Base-by-base conservation (phyloP, 2,329 filamentous ascomycete genomes). In the Penicillium sp. region DNA sequence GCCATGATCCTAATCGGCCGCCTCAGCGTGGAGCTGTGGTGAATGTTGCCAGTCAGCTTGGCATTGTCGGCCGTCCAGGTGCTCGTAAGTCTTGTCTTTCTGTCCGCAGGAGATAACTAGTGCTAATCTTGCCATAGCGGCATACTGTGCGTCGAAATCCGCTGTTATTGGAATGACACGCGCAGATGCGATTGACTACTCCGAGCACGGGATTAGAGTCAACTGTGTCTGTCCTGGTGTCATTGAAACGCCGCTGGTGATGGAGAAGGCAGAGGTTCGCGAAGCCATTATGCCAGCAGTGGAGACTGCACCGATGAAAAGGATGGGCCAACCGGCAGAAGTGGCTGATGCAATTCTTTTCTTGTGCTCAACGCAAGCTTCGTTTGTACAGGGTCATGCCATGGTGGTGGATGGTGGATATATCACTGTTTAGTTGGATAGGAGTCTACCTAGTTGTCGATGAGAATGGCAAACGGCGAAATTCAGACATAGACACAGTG, bases 161-260 rank as follows among this genome's bases (percentile, higher is more conserved):
- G 80, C 80, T 0, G 74, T 83, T 2, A 77, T 83, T 41, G 78
- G 76, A 18, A 75, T 83, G 75, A 83, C 80, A 0, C 69, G 75
- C 5, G 70, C 77, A 0, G 80, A 81, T 54, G 79, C 78, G 1
- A 80, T 81, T 16, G 77, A 83, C 54, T 81, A 82, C 57, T 77
- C 79, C 0, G 52, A 55, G 22, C 55, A 69, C 27, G 59, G 58
- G 0, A 65, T 72, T 28, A 53, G 69, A 25, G 61, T 68, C 7
- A 69, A 68, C 27, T 67, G 64, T 40, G 62, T 66, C 13, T 69
- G 68, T 38, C 68, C 76, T 0, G 75, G 74, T 1, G 63, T 75
- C 1, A 73, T 78, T 35, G 72, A 73, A 33, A 78, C 76, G 3
- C 73, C 73, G 0, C 72, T 78, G 68, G 75, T 74, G 3, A 75